Evolutionary conservation across 345 rosid genomes (phyloP), one percentile per base, ranked within the genome.

Genomic region (Boechera stricta): DNA sequence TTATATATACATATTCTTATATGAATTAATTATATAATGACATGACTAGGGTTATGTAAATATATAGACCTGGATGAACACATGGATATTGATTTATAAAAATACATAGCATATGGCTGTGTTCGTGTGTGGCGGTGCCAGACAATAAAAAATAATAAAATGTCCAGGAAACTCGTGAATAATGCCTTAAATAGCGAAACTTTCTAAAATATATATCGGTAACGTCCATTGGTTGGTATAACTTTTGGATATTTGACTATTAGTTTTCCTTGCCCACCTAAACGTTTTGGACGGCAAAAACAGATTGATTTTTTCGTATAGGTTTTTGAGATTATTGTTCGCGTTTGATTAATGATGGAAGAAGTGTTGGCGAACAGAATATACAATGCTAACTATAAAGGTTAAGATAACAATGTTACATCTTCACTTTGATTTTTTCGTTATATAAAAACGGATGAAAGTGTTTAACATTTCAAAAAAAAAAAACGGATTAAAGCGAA

Each of bases 151-250:
- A 1, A 41, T 16, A 75, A 47, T 57, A 67, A 57, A 57, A 56
- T 41, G 55, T 33, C 28, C 59, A 42, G 41, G n/a, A 32, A 44
- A 44, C 64, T 74, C 77, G 71, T 74, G 64, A 42, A 42, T 42
- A 64, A 54, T 56, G 77, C 35, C 16, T 11, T 31, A 63, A 31
- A 42, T 11, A 29, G 39, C 63, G 63, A 42, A 52, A 52, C 6
- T 2, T 42, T 4, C n/a, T 1, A 7, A 13, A 33, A 16, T 12
- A 54, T 54, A n/a, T 31, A 11, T 36, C 26, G 5, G 44, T 33
- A 11, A 47, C 51, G 69, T 73, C 69, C 53, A 62, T 28, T 16
- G 52, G 70, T 35, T 64, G 41, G 51, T 60, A 15, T 36, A 29
- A 10, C 42, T 9, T 36, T 38, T 18, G 52, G 7, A 26, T n/a